A percentile compares a stretch with the other conserved stretches of the same genome.
These are phyloP conservation scores for Phytomonas sp. DNA, from an alignment of 208 protist genomes.

Conservation along the genomic window DNA sequence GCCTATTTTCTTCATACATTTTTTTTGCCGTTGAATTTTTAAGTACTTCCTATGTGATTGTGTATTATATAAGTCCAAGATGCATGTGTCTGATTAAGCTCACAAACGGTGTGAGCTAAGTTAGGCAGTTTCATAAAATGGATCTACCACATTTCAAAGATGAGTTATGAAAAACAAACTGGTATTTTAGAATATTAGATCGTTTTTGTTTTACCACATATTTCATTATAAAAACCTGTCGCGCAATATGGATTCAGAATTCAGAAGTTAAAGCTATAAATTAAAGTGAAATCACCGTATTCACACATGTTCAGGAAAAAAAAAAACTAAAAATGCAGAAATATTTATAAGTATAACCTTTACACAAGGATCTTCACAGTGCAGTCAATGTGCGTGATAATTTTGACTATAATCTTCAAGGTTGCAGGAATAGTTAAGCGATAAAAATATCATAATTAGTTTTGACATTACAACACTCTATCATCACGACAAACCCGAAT, in stretches of 20 bases:
- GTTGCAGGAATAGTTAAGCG: background rate
- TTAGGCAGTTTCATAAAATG: background rate
- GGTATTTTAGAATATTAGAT: background rate
- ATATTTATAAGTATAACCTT: background rate
- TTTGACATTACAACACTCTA: background rate
- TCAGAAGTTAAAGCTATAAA: too few species aligned
- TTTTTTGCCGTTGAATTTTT: constrained; percentile 7
- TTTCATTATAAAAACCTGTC: background rate
- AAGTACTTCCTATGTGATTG: constrained; percentile 4
- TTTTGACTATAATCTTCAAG: background rate
- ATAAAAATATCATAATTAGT: background rate
- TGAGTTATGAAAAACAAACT: background rate
- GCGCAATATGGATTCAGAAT: background rate
- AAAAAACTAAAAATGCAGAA: background rate
- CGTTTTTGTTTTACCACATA: background rate
- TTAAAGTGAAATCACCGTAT: background rate
- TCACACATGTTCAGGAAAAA: background rate
- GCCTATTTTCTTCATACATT: constrained; percentile 3
- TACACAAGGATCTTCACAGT: background rate
- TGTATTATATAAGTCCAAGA: constrained; percentile 2
- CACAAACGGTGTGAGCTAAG: background rate
- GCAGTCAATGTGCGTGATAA: background rate
- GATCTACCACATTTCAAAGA: background rate
- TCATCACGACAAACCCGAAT: background rate
- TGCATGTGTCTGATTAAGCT: background rate